Evolutionary conservation across 2,329 filamentous ascomycete species (phyloP).

Genomic region (Aspergillus nomiae): DNA sequence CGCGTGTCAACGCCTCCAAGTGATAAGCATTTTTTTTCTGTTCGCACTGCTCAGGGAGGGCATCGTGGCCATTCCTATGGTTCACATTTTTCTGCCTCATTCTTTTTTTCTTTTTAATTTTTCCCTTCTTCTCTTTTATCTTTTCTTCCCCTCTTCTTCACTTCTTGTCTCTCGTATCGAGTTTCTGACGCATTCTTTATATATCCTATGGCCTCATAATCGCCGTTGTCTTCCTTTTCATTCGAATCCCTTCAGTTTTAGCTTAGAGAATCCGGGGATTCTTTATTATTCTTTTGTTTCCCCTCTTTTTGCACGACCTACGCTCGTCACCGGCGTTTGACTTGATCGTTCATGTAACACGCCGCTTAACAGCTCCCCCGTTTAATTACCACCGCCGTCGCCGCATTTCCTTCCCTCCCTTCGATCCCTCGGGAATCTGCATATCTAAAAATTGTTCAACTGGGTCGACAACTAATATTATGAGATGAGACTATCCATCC

Average conservation of each 20-base stretch:
- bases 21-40: slow-evolving; percentile 2
- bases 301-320: not conserved
- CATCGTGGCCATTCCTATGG: slow-evolving; percentile 10
- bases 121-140: slow-evolving; percentile 8
- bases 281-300: not conserved
- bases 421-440: not conserved
- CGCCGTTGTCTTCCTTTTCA: not conserved
- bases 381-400: not conserved
- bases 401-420: slow-evolving; percentile 5
- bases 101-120: slow-evolving; percentile 9
- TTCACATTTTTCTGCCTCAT: not conserved
- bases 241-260: not conserved
- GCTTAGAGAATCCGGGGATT: not conserved
- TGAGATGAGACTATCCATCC: slow-evolving; percentile 29
- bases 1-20: not conserved
- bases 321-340: not conserved
- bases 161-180: not conserved
- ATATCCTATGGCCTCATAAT: slow-evolving; percentile 1
- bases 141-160: slow-evolving; percentile 10
- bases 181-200: not conserved
- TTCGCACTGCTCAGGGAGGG: not conserved
- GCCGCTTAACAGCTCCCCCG: not conserved
- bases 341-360: not conserved
- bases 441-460: not conserved
- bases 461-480: slow-evolving; percentile 15